Percentiles rank a stretch among this genome's conserved stretches.
phyloP scores from a whole-genome alignment of 2,329 filamentous ascomycete genomes.

The Aspergillus ruber region DNA sequence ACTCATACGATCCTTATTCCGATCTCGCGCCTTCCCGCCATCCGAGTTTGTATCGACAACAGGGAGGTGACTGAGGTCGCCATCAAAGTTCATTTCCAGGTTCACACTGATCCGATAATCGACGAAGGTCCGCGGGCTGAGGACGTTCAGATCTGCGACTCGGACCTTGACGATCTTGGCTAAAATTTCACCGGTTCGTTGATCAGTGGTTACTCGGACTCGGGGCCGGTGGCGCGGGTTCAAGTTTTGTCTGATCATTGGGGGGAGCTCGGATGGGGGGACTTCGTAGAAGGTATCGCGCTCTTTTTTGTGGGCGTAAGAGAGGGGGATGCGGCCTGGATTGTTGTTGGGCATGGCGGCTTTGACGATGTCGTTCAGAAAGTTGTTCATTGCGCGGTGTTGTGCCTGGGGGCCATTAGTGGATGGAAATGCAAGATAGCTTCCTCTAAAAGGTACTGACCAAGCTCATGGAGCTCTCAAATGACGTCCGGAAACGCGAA shows the following conservation, averaged over 20 bases:
- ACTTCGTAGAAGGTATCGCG: slow-evolving; percentile 79
- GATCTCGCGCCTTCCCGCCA: slow-evolving; percentile 44
- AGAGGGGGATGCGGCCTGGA: slow-evolving; percentile 43
- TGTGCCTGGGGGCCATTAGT: slow-evolving; percentile 51
- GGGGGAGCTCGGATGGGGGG: slow-evolving; percentile 56
- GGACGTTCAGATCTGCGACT: slow-evolving; percentile 81
- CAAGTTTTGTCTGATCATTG: slow-evolving; percentile 56
- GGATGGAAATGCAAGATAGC: background rate
- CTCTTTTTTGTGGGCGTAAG: slow-evolving; percentile 77
- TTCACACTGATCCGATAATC: slow-evolving; percentile 94
- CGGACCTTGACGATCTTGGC: slow-evolving; percentile 87
- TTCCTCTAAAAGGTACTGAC: slow-evolving; percentile 44
- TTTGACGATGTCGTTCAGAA: slow-evolving; percentile 65
- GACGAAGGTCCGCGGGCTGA: slow-evolving; percentile 68
- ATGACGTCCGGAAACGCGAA: slow-evolving; percentile 52
- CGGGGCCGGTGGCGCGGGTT: slow-evolving; percentile 54
- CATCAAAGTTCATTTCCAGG: slow-evolving; percentile 82
- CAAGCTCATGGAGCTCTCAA: slow-evolving; percentile 85
- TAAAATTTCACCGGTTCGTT: slow-evolving; percentile 62
- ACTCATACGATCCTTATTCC: slow-evolving; percentile 83
- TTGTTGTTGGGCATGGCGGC: slow-evolving; percentile 40
- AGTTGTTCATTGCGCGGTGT: slow-evolving; percentile 77
- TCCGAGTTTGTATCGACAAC: slow-evolving; percentile 36
- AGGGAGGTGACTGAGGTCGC: slow-evolving; percentile 52
- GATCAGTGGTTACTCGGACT: slow-evolving; percentile 70